phyloP scores from a whole-genome alignment of 495 filamentous ascomycete species.

The Daldinia vernicosa region DNA sequence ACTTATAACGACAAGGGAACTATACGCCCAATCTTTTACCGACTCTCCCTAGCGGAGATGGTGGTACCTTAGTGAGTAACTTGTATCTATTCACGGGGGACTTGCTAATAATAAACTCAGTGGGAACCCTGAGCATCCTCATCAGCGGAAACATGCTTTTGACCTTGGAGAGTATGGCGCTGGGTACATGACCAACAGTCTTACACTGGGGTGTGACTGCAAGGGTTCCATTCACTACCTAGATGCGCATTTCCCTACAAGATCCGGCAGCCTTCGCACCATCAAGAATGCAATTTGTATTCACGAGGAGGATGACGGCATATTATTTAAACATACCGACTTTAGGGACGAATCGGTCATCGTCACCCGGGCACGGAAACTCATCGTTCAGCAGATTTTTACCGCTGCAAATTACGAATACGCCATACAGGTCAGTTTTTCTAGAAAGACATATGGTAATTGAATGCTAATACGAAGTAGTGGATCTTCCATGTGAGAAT shows the following conservation, averaged over 20 bases:
- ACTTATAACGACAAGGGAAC: constrained; percentile 89
- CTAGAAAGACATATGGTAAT: too few species aligned
- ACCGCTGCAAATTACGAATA: constrained; percentile 99
- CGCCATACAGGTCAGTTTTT: constrained; percentile 59
- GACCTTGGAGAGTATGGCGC: constrained; percentile 94
- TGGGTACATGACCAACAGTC: constrained; percentile 94
- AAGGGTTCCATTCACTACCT: constrained; percentile 95
- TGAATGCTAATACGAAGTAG: constrained; percentile 58
- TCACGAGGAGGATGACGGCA: constrained; percentile 93
- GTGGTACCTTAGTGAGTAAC: constrained; percentile 79
- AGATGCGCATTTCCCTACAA: constrained; percentile 81
- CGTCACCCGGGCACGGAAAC: constrained; percentile 85
- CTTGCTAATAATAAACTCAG: constrained; percentile 23
- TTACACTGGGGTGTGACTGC: constrained; percentile 91
- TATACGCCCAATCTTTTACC: constrained; percentile 84
- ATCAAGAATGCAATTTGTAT: constrained; percentile 98
- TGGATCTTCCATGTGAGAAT: constrained; percentile 79
- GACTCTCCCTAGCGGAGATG: constrained; percentile 95
- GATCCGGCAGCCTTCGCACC: constrained; percentile 75
- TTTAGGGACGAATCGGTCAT: constrained; percentile 90
- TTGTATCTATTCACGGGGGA: neutral
- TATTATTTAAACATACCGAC: constrained; percentile 96
- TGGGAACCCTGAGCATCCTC: constrained; percentile 90
- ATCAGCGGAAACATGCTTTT: constrained; percentile 94
- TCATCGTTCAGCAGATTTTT: constrained; percentile 92